Evolutionary conservation across 768 basidiomycete species (phyloP), one percentile per base, ranked within the genome.

Genomic region (Coprinellus aureogranulatus): DNA sequence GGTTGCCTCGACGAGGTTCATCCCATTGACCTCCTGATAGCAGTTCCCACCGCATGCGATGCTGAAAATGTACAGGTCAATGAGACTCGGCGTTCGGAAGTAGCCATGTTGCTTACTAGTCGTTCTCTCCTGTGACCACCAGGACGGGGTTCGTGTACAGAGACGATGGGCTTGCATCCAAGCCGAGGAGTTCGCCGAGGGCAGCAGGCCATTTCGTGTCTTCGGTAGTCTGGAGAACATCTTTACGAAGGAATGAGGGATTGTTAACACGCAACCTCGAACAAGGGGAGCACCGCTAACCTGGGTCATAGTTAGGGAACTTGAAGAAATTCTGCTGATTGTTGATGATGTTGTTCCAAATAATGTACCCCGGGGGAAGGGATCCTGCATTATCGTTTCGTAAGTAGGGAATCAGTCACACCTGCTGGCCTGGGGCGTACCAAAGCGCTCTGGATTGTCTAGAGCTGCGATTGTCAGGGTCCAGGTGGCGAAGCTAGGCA

Each of bases 41-140:
- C 65, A 65, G 50, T 65, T 54, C 12, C 65, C 65, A 3, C 59
- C 62, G 47, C 65, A 65, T 30, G 60, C 60, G 1, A 60, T 52
- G 50, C 65, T 65, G 49, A n/a, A 39, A 16, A 31, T 14, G 39
- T 41, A n/a, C 28, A 46, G 26, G 16, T 47, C 14, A 28, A 27
- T 6, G 34, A 34, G 6, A n/a, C n/a, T n/a, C n/a, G n/a, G n/a
- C n/a, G n/a, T n/a, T n/a, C n/a, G n/a, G n/a, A n/a, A n/a, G n/a
- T n/a, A n/a, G n/a, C n/a, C n/a, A n/a, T 34, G 34, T 34, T 23
- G 57, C 64, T 51, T 56, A 67, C 67, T 60, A 63, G 34, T 65
- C 66, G 37, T 58, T 65, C 23, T 67, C 66, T 23, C 68, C 68
- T 23, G 65, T 64, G n/a, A 66, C 57, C 26, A 66, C 61, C 26